Conservation (phyloP, 2,329 filamentous ascomycete species). For the Neoascochyta sp. region DNA sequence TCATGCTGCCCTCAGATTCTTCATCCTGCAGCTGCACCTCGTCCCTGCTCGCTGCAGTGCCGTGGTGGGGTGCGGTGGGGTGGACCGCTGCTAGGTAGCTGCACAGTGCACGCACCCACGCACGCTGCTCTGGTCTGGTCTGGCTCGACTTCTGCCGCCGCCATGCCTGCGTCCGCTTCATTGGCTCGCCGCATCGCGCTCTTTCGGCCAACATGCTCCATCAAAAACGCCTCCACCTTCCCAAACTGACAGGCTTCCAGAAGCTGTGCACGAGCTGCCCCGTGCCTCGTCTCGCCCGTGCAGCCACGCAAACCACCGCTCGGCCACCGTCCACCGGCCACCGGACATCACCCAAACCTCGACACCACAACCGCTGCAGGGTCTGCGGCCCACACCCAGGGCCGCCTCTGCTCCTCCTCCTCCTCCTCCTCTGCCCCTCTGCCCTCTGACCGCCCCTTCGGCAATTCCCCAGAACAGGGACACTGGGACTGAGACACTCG, state of each 20-base stretch:
- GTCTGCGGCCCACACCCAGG: constrained; percentile 8
- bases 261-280: constrained; percentile 17
- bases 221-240: constrained; percentile 9
- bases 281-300: constrained; percentile 5
- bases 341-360: not conserved
- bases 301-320: constrained; percentile 12
- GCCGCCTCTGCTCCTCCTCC: constrained; percentile 3
- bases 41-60: constrained; percentile 8
- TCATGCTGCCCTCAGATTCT: constrained; percentile 19
- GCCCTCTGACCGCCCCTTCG: too few species aligned
- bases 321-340: constrained; percentile 5
- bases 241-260: constrained; percentile 15
- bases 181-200: constrained; percentile 5
- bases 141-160: constrained; percentile 6
- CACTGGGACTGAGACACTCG: too few species aligned
- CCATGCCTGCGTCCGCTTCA: too few species aligned
- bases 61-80: constrained; percentile 3
- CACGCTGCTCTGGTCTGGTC: constrained; percentile 5
- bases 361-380: constrained; percentile 21
- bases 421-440: too few species aligned
- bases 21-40: constrained; percentile 12
- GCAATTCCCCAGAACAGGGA: too few species aligned
- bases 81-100: constrained; percentile 6
- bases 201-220: constrained; percentile 10
- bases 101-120: constrained; percentile 2